Evolutionary conservation across 495 filamentous ascomycete genomes (phyloP), one percentile per base, ranked within the genome.

Genomic region (Echria macrotheca): DNA sequence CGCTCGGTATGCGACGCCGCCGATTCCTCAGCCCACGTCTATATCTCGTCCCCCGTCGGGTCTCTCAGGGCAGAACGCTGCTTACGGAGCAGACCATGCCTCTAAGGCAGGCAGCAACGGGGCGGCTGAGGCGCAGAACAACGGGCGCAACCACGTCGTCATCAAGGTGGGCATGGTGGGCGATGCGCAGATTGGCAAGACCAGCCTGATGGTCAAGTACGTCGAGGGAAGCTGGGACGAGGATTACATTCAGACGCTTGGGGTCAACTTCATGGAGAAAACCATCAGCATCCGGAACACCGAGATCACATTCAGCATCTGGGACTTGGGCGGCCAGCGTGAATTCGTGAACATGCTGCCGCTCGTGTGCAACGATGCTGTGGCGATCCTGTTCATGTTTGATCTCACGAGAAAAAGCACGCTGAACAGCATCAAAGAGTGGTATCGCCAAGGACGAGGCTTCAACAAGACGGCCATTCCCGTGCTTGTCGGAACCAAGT

Each of bases 181-280:
- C 44, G 93, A 98, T 74, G 93, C 93, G 47, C 93, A 98, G 66
- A 98, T 98, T 57, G 93, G 93, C 50, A 98, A 98, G 76, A 98
- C 93, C 3, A 96, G 90, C 56, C 65, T 98, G 63, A 98, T 98
- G 93, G 93, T 98, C 43, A 98, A 98, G 69, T 98, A 98, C 58
- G 93, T 98, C 29, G 93, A 98, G 69, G 93, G 93, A 19, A 95
- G 89, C 67, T 98, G 94, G 87, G 93, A 98, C 68, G 93, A 98
- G 69, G 93, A 98, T 69, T 98, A 98, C 68, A 98, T 98, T 59
- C 93, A 98, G 70, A 98, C 93, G 21, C 71, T 98, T 40, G 93
- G 91, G 49, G 93, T 98, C 68, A 98, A 98, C 64, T 98, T 98
- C 73, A 98, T 98, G 93, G 93, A 98, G 68, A 98, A 98, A 73